Evolutionary conservation across 768 basidiomycete species (phyloP), one percentile per base, ranked within the genome.

Genomic region (Naganishia friedmannii): DNA sequence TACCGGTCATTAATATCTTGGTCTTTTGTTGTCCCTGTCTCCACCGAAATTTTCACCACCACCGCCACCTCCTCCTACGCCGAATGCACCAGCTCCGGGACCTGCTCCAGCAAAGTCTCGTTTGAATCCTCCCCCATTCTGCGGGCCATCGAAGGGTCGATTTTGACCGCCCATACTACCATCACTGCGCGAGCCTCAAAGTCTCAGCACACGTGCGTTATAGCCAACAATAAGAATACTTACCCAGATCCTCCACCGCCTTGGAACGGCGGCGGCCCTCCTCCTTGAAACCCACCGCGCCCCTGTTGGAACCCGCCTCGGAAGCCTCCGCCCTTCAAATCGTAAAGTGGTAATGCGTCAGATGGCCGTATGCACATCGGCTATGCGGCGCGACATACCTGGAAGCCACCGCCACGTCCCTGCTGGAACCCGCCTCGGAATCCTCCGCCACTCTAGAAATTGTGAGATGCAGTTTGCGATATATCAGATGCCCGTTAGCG

Each of bases 271-370:
- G 42, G 42, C 15, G 42, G 60, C n/a, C 63, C 72, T 17, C 83
- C 78, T n/a, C 82, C 81, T 29, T 42, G 32, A 46, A 60, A 31
- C 34, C 65, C 63, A 10, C 69, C 39, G 21, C 51, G 26, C 3
- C 58, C 60, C 9, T 51, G n/a, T n/a, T n/a, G 46, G 55, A 73
- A 71, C 56, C 54, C 37, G 4, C 54, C 7, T 15, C 77, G 42
- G 42, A 42, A 42, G 7, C 83, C 82, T 37, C 84, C 84, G 5
- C 80, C 77, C 15, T 77, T 69, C 26, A 26, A 26, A 46, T 23
- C 6, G 23, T 23, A 8, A 70, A 68, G 57, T 7, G 10, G 31
- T 13, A 42, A 45, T 9, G 60, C 13, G 42, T 23, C 39, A 63
- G 23, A 58, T 15, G 7, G n/a, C 15, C 10, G 39, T 55, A 13